Percentiles rank a stretch among this genome's conserved stretches.
Conservation (phyloP, 495 filamentous ascomycete species). For the Podospora comata region DNA sequence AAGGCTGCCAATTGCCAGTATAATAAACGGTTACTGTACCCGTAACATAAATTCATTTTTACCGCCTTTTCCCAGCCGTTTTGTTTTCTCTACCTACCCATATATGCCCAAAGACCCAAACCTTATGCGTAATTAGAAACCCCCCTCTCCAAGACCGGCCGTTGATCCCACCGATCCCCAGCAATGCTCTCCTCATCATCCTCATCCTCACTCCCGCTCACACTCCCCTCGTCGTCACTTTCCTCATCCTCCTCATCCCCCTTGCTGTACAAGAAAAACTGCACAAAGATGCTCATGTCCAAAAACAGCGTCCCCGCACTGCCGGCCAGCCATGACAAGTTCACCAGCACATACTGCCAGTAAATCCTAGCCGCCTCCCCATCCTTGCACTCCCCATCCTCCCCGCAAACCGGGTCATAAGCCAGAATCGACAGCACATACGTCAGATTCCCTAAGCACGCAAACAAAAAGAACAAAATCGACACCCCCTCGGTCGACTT, state of each 20-base stretch:
- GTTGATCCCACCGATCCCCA: slow-evolving; percentile 33
- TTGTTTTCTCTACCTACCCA: slow-evolving; percentile 14
- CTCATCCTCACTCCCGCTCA: slow-evolving; percentile 11
- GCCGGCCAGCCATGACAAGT: slow-evolving; percentile 83
- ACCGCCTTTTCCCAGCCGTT: neutral
- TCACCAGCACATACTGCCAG: slow-evolving; percentile 76
- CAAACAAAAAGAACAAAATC: slow-evolving; percentile 93
- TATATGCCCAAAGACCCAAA: neutral
- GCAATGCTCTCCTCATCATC: slow-evolving; percentile 31
- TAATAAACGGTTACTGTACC: neutral
- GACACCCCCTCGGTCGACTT: slow-evolving; percentile 90
- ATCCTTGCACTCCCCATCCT: slow-evolving; percentile 42
- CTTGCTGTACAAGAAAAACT: slow-evolving; percentile 80
- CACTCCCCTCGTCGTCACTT: slow-evolving; percentile 17
- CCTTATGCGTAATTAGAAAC: slow-evolving; percentile 18
- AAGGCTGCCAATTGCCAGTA: neutral
- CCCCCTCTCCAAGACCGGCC: slow-evolving; percentile 40
- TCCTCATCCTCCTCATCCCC: slow-evolving; percentile 26
- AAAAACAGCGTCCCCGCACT: slow-evolving; percentile 82
- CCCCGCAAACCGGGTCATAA: slow-evolving; percentile 63
- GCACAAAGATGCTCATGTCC: slow-evolving; percentile 81
- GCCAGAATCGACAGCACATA: slow-evolving; percentile 91
- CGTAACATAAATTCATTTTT: neutral
- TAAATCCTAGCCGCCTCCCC: slow-evolving; percentile 62
- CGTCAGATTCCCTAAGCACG: slow-evolving; percentile 88